Evolutionary conservation across 2,329 filamentous ascomycete genomes (phyloP).

Genomic region (Madurella mycetomatis): DNA sequence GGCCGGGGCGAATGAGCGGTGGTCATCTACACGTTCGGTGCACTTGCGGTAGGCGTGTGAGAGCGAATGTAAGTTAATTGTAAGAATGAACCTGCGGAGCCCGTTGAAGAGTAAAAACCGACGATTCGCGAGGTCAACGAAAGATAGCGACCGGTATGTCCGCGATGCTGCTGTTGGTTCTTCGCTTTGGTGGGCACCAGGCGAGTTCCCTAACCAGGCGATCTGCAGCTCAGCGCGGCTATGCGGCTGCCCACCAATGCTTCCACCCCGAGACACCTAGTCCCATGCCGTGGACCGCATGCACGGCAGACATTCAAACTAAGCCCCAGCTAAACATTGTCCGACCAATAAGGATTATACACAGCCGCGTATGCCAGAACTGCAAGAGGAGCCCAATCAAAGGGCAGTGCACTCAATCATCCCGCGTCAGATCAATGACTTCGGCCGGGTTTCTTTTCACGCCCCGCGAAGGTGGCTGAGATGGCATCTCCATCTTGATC

Average conservation of each 20-base stretch:
- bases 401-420: constrained; percentile 1
- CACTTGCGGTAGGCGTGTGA: no score
- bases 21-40: no score
- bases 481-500: background rate
- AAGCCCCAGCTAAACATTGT: background rate
- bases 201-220: background rate
- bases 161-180: no score
- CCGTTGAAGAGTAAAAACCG: no score
- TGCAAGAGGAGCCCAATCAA: background rate
- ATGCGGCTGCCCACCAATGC: background rate
- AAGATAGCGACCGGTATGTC: no score
- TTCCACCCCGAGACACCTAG: background rate
- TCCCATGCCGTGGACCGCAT: background rate
- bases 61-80: no score
- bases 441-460: background rate
- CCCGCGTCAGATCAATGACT: constrained; percentile 18
- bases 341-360: no score
- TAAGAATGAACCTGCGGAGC: no score
- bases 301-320: background rate
- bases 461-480: background rate
- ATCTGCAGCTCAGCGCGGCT: background rate
- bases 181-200: background rate
- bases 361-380: background rate
- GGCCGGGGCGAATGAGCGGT: no score
- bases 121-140: no score